Conservation (phyloP, 805 yeast genomes). For the Nakazawaea wyomingensis region DNA sequence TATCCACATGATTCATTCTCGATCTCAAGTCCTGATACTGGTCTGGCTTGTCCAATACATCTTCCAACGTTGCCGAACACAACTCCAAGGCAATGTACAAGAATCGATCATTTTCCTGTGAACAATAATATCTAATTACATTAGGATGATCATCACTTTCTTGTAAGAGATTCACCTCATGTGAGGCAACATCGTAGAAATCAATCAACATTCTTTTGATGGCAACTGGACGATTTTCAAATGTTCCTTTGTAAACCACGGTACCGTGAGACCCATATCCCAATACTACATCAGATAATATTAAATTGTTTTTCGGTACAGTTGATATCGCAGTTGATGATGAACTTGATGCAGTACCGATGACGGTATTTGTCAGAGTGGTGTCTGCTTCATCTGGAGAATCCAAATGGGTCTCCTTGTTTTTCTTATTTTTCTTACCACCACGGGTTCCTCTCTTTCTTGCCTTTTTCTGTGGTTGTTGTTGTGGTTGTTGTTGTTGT, state of each 20-base stretch:
- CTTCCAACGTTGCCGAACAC: slow-evolving; percentile 86
- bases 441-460: slow-evolving; percentile 86
- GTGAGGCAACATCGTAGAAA: slow-evolving; percentile 90
- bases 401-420: slow-evolving; percentile 15
- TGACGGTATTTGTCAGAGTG: too few relatives aligned
- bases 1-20: slow-evolving; percentile 44
- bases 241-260: slow-evolving; percentile 83
- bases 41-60: slow-evolving; percentile 58
- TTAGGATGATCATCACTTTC: slow-evolving; percentile 98
- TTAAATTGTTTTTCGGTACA: slow-evolving; percentile 41
- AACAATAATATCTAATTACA: slow-evolving; percentile 88
- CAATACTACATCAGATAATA: slow-evolving; percentile 66
- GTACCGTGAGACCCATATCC: slow-evolving; percentile 98
- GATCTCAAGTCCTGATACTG: slow-evolving; percentile 31
- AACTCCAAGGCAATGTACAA: slow-evolving; percentile 89
- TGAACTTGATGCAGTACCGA: too few relatives aligned
- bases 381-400: slow-evolving; percentile 12
- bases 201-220: slow-evolving; percentile 91
- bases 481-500: slow-evolving; percentile 10
- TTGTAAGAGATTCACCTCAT: slow-evolving; percentile 79
- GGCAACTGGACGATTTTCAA: slow-evolving; percentile 92
- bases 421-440: slow-evolving; percentile 55
- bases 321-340: slow-evolving; percentile 1
- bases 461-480: slow-evolving; percentile 32
- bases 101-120: slow-evolving; percentile 85